phyloP scores from a whole-genome alignment of 2,329 filamentous ascomycete genomes.

The Keithomyces neogunnii region DNA sequence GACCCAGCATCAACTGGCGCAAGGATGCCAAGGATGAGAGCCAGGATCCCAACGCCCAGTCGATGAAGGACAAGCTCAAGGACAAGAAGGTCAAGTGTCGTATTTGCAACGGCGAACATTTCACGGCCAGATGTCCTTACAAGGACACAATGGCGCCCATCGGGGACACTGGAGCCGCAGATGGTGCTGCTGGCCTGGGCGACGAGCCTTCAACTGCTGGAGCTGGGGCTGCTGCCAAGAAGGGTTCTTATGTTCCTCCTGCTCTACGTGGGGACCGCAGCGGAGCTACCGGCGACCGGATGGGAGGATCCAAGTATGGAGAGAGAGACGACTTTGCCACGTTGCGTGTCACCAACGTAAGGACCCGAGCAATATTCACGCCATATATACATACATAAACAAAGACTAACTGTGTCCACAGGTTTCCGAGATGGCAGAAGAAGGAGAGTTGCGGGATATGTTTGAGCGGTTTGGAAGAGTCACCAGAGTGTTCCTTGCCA shows the following conservation, averaged over 20 bases:
- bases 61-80: slow-evolving; percentile 77
- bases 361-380: slow-evolving; percentile 18
- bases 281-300: slow-evolving; percentile 65
- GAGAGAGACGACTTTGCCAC: slow-evolving; percentile 96
- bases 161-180: slow-evolving; percentile 47
- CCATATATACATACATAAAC: slow-evolving; percentile 12
- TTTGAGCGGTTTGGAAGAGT: slow-evolving; percentile 97
- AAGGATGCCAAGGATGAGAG: slow-evolving; percentile 76
- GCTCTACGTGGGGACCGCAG: slow-evolving; percentile 68
- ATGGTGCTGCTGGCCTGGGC: slow-evolving; percentile 46
- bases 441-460: slow-evolving; percentile 90
- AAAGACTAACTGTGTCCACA: slow-evolving; percentile 27
- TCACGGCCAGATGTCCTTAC: slow-evolving; percentile 97
- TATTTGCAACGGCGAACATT: slow-evolving; percentile 98
- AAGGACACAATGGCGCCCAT: slow-evolving; percentile 98
- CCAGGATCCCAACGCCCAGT: slow-evolving; percentile 63
- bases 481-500: slow-evolving; percentile 94
- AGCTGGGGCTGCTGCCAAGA: slow-evolving; percentile 53
- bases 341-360: slow-evolving; percentile 92
- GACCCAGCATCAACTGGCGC: slow-evolving; percentile 89
- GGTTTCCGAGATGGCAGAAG: slow-evolving; percentile 96
- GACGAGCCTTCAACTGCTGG: slow-evolving; percentile 37
- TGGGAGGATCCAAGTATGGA: slow-evolving; percentile 71
- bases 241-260: slow-evolving; percentile 86
- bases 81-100: slow-evolving; percentile 99